These are phyloP conservation scores for Apocynum venetum DNA, from an alignment of 257 asterid species.

Conservation along the genomic window DNA sequence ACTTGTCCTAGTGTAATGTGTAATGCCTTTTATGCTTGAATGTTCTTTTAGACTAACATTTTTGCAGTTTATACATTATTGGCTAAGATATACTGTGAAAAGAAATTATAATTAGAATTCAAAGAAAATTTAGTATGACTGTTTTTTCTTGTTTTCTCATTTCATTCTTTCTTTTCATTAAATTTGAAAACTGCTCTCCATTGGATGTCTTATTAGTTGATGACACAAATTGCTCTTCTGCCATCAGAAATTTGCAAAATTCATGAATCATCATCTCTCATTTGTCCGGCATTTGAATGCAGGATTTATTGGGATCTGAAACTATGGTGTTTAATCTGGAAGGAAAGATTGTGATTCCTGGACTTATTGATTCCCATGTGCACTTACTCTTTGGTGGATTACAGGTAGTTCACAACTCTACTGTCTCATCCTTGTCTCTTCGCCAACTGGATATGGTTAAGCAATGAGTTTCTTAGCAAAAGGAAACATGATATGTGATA, in stretches of 20 bases:
- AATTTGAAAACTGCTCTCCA: too few species aligned
- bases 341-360: slow-evolving; percentile 79
- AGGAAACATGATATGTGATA: not conserved
- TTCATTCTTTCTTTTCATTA: not conserved
- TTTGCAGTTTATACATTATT: too few species aligned
- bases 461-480: not conserved
- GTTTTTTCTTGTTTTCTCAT: not conserved
- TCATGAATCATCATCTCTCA: not conserved
- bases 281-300: slow-evolving; percentile 28
- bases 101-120: too few species aligned
- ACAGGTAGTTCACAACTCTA: slow-evolving; percentile 49
- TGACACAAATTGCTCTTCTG: not conserved
- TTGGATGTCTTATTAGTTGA: not conserved
- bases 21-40: too few species aligned
- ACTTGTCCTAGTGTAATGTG: too few species aligned
- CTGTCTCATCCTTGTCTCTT: slow-evolving; percentile 3
- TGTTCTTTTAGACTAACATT: too few species aligned
- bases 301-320: slow-evolving; percentile 52
- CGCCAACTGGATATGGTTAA: not conserved
- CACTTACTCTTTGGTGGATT: slow-evolving; percentile 85
- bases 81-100: not conserved
- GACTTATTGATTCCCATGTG: slow-evolving; percentile 95
- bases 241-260: not conserved
- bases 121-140: not conserved
- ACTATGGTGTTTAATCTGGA: slow-evolving; percentile 51